Percentiles rank a stretch among this genome's conserved stretches.
Conservation (phyloP, 192 early-diverging fungal genomes). For the Entomortierella beljakovae region DNA sequence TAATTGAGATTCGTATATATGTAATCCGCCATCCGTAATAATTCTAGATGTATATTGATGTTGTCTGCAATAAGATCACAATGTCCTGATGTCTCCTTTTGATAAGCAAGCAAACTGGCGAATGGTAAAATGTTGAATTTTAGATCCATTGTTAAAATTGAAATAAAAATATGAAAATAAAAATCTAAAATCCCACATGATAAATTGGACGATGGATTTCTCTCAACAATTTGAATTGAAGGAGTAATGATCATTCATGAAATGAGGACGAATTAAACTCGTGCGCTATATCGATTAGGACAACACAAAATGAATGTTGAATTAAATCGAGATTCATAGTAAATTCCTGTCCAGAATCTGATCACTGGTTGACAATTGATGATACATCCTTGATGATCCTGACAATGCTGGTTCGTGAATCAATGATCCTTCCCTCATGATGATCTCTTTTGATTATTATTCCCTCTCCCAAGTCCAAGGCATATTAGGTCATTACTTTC, state of each 20-base stretch:
- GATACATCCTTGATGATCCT: conserved; percentile 10
- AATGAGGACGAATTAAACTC: neutral
- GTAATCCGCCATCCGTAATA: neutral
- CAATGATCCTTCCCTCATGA: neutral
- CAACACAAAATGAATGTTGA: too few species aligned
- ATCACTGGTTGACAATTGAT: neutral
- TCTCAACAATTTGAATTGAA: neutral
- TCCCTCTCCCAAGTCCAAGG: neutral
- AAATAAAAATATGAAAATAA: neutral
- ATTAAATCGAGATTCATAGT: too few species aligned
- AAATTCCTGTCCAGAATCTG: too few species aligned
- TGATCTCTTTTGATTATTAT: neutral
- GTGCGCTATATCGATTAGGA: too few species aligned
- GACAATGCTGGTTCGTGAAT: neutral
- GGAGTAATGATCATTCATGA: neutral
- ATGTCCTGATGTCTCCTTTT: neutral
- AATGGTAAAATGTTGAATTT: neutral
- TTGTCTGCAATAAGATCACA: too few species aligned
- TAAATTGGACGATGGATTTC: neutral
- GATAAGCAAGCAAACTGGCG: neutral
- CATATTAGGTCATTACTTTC: conserved; percentile 45
- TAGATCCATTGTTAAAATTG: neutral
- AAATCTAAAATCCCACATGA: neutral
- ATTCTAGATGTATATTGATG: neutral
- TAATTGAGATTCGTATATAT: neutral